phyloP scores from a whole-genome alignment of 176 grass and related monocot genomes.

The Avena eriantha region DNA sequence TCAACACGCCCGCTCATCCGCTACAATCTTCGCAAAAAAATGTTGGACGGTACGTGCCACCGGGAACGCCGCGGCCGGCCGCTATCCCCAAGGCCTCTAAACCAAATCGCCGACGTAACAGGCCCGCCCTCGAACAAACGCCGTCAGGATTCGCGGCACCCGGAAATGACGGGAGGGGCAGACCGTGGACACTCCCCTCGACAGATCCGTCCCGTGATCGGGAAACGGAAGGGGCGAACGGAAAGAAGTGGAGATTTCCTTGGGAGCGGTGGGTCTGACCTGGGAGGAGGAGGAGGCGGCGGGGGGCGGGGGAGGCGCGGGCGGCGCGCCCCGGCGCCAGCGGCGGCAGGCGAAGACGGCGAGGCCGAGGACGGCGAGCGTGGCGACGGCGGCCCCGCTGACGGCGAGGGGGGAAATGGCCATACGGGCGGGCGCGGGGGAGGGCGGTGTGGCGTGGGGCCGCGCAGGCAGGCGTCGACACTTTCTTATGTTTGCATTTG shows the following conservation, averaged over 20 bases:
- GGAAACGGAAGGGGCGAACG: not conserved
- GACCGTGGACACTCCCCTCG: not conserved
- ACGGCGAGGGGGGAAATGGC: slow-evolving; percentile 40
- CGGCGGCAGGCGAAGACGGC: slow-evolving; percentile 48
- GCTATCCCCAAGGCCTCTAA: not conserved
- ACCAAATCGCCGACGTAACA: not conserved
- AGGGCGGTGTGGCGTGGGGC: not conserved
- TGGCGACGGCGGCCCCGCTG: slow-evolving; percentile 32
- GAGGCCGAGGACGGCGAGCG: slow-evolving; percentile 48
- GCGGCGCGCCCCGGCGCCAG: not conserved
- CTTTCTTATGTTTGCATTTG: not conserved
- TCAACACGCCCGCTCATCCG: not conserved
- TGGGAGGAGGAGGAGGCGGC: not conserved
- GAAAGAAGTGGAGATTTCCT: not conserved
- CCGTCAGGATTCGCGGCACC: not conserved
- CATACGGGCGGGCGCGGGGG: not conserved
- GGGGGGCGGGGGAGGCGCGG: not conserved
- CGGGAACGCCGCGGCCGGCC: not conserved
- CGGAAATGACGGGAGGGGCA: not conserved
- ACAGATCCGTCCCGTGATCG: slow-evolving; percentile 15
- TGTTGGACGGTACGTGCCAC: not conserved
- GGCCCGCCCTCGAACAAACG: not conserved
- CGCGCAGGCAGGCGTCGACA: slow-evolving; percentile 9
- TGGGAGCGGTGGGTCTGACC: not conserved
- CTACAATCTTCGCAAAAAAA: not conserved